Conservation (phyloP, 768 basidiomycete genomes). For the Stropharia rugosoannulata region DNA sequence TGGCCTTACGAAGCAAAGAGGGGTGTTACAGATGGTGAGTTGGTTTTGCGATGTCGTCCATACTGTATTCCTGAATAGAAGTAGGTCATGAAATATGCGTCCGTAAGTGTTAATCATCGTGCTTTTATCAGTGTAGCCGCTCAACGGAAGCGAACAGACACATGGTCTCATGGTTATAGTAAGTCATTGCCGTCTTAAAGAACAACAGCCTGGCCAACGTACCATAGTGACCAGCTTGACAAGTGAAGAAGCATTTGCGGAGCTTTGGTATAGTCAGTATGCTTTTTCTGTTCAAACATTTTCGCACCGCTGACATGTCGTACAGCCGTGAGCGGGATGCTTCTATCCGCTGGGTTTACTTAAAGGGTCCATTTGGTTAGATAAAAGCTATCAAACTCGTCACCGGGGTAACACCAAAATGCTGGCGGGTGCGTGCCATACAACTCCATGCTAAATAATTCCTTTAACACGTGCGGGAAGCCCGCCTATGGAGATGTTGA, state of each 20-base stretch:
- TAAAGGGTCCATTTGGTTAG: slow-evolving; percentile 18
- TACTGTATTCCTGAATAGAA: neutral
- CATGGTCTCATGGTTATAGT: slow-evolving; percentile 47
- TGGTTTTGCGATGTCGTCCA: neutral
- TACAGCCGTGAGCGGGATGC: slow-evolving; percentile 17
- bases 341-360: neutral
- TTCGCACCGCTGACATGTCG: neutral
- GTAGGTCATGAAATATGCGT: too few species aligned
- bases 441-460: neutral
- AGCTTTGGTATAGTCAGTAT: slow-evolving; percentile 68
- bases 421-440: slow-evolving; percentile 48
- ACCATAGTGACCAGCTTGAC: slow-evolving; percentile 52
- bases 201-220: neutral
- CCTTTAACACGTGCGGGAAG: slow-evolving; percentile 21
- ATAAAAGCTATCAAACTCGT: slow-evolving; percentile 55
- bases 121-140: too few species aligned
- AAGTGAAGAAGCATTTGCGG: slow-evolving; percentile 71
- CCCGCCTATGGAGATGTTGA: slow-evolving; percentile 72
- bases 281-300: neutral
- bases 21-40: slow-evolving; percentile 46
- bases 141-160: neutral
- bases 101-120: too few species aligned
- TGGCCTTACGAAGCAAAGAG: slow-evolving; percentile 58
- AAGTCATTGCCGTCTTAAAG: slow-evolving; percentile 12
- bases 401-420: slow-evolving; percentile 55